phyloP scores from a whole-genome alignment of 768 basidiomycete species.

The Hypsizygus marmoreus region DNA sequence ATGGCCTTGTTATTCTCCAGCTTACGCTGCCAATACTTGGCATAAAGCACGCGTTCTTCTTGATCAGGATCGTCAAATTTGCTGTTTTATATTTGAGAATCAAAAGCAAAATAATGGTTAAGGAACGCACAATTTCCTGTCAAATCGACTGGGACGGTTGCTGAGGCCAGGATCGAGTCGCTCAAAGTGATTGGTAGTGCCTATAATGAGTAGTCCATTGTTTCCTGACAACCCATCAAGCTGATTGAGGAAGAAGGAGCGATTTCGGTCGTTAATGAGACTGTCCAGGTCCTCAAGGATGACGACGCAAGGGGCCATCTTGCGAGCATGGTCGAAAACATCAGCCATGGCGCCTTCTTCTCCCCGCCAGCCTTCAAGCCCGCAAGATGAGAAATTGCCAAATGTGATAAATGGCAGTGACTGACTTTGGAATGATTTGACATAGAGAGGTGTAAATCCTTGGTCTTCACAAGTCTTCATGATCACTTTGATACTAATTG shows the following conservation, averaged over 20 bases:
- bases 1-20: conserved; percentile 62
- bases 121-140: conserved; percentile 75
- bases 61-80: conserved; percentile 71
- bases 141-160: conserved; percentile 80
- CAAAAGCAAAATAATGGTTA: not conserved
- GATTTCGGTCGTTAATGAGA: conserved; percentile 74
- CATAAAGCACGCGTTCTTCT: conserved; percentile 68
- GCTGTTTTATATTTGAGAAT: conserved; percentile 34
- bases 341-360: conserved; percentile 68
- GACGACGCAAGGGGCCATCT: conserved; percentile 65
- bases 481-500: conserved; percentile 79
- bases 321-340: conserved; percentile 75
- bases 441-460: conserved; percentile 73
- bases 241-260: conserved; percentile 89
- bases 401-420: not conserved
- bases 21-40: conserved; percentile 81
- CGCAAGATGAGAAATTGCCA: too few species aligned
- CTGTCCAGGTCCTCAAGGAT: conserved; percentile 68
- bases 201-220: conserved; percentile 77
- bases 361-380: conserved; percentile 58
- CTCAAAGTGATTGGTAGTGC: conserved; percentile 84
- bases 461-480: conserved; percentile 71
- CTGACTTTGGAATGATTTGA: conserved; percentile 75
- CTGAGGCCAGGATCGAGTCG: conserved; percentile 76
- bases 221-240: conserved; percentile 80